These are phyloP conservation scores for Verticillium nubilum DNA, from an alignment of 2,329 filamentous ascomycete genomes.

Conservation along the genomic window DNA sequence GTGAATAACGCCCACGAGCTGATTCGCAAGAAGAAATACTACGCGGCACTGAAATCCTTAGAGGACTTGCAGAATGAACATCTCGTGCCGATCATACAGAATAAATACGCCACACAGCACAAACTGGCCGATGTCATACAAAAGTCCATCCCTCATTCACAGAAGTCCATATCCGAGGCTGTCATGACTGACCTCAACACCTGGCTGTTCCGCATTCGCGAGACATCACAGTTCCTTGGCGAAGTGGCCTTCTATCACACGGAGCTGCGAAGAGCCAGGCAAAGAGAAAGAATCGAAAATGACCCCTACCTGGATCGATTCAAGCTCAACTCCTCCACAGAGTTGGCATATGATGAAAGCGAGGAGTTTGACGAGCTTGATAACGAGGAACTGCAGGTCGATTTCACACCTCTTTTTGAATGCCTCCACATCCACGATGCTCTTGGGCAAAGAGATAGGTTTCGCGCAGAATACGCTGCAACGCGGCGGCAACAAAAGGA, in stretches of 20 bases:
- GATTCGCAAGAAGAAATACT: constrained; percentile 88
- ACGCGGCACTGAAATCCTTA: constrained; percentile 85
- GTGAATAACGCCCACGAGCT: constrained; percentile 94
- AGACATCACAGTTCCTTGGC: constrained; percentile 92
- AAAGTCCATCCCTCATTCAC: constrained; percentile 87
- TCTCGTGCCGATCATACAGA: constrained; percentile 64
- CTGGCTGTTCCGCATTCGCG: constrained; percentile 91
- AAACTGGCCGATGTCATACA: constrained; percentile 94
- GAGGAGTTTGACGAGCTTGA: constrained; percentile 95
- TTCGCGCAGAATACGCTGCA: constrained; percentile 84
- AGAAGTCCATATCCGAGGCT: constrained; percentile 88
- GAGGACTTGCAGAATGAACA: constrained; percentile 97
- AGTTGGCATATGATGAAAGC: constrained; percentile 88
- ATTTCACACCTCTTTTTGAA: constrained; percentile 92
- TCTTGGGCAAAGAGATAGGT: constrained; percentile 85
- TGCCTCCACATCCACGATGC: constrained; percentile 95
- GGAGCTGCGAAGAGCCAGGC: constrained; percentile 74
- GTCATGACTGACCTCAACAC: constrained; percentile 97
- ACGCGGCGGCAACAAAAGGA: constrained; percentile 91
- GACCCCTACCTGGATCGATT: constrained; percentile 74
- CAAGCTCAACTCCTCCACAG: constrained; percentile 91
- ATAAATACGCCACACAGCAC: constrained; percentile 88
- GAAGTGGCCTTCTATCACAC: constrained; percentile 98
- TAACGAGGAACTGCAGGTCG: constrained; percentile 90
- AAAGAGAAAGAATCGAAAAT: constrained; percentile 75